These are phyloP conservation scores for Phytopythium kandeliae DNA, from an alignment of 352 stramenopile genomes.

Conservation along the genomic window DNA sequence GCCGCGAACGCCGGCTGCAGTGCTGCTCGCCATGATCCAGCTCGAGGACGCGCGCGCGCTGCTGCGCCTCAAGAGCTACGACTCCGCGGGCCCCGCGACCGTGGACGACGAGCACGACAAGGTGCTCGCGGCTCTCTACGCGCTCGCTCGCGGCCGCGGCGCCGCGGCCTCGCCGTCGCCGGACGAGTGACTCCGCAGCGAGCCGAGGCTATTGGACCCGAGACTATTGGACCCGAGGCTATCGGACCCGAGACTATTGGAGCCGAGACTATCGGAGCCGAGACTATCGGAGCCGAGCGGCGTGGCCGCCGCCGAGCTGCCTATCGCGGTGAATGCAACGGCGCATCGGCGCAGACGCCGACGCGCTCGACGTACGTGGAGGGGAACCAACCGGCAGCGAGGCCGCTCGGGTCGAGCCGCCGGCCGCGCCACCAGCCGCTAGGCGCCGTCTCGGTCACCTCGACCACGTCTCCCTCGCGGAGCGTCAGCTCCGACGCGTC, in stretches of 20 bases:
- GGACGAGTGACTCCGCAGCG: no score
- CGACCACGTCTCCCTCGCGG: slow-evolving; percentile 15
- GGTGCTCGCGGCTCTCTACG: slow-evolving; percentile 43
- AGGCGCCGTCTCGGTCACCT: slow-evolving; percentile 29
- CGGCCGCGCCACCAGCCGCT: slow-evolving; percentile 40
- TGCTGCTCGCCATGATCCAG: slow-evolving; percentile 75
- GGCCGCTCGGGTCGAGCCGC: not conserved
- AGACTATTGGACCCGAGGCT: no score
- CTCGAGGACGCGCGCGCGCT: slow-evolving; percentile 48
- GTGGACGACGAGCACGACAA: slow-evolving; percentile 36
- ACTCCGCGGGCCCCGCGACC: slow-evolving; percentile 24
- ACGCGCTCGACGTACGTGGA: slow-evolving; percentile 43
- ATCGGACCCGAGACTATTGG: no score
- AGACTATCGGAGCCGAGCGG: no score
- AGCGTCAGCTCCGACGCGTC: slow-evolving; percentile 27
- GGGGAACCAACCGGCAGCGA: slow-evolving; percentile 33
- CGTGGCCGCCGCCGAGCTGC: no score
- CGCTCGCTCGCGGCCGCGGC: slow-evolving; percentile 18
- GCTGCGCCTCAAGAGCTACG: slow-evolving; percentile 68
- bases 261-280: no score
- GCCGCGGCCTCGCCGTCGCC: not conserved
- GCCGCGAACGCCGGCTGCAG: no score
- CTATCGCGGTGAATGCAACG: not conserved
- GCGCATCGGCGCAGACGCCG: not conserved
- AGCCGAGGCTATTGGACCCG: no score